These are phyloP conservation scores for Baorangia bicolor DNA, from an alignment of 768 basidiomycete species.

Conservation along the genomic window DNA sequence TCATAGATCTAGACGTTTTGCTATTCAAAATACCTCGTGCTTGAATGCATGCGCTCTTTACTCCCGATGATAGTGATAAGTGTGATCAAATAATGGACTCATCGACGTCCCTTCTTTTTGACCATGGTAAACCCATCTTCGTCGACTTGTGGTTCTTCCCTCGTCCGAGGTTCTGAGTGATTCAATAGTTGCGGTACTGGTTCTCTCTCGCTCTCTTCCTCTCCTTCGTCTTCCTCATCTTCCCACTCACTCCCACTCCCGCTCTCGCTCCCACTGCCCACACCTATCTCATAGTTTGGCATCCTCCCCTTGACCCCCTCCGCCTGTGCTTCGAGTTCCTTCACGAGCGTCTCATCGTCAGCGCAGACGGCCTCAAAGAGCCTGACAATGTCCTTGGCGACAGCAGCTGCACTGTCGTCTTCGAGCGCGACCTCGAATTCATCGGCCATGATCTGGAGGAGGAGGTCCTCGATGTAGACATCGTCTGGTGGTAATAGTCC, in stretches of 20 bases:
- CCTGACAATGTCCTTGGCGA: conserved; percentile 69
- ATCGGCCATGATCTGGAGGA: conserved; percentile 82
- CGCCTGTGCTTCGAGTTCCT: conserved; percentile 62
- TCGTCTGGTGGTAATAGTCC: conserved; percentile 50
- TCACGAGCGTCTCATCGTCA: conserved; percentile 50
- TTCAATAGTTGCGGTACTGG: conserved; percentile 59
- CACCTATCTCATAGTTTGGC: conserved; percentile 44
- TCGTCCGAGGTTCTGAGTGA: conserved; percentile 29
- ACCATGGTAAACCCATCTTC: conserved; percentile 93
- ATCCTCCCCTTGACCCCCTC: conserved; percentile 58
- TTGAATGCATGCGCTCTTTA: conserved; percentile 8
- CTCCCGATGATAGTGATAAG: background rate
- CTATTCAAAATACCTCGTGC: conserved; percentile 22
- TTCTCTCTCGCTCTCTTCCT: conserved; percentile 43
- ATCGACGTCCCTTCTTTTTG: conserved; percentile 51
- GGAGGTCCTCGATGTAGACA: conserved; percentile 75
- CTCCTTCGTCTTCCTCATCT: conserved; percentile 30
- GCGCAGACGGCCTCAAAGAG: conserved; percentile 58
- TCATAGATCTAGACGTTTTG: conserved; percentile 26
- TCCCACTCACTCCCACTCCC: conserved; percentile 50
- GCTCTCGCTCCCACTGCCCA: conserved; percentile 32
- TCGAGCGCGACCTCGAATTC: conserved; percentile 86
- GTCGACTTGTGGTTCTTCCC: conserved; percentile 72
- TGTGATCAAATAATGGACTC: conserved; percentile 4
- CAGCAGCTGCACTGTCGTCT: conserved; percentile 74